Base-by-base conservation (phyloP, 2,329 filamentous ascomycete species). In the Stachybotrys chlorohalonatus region DNA sequence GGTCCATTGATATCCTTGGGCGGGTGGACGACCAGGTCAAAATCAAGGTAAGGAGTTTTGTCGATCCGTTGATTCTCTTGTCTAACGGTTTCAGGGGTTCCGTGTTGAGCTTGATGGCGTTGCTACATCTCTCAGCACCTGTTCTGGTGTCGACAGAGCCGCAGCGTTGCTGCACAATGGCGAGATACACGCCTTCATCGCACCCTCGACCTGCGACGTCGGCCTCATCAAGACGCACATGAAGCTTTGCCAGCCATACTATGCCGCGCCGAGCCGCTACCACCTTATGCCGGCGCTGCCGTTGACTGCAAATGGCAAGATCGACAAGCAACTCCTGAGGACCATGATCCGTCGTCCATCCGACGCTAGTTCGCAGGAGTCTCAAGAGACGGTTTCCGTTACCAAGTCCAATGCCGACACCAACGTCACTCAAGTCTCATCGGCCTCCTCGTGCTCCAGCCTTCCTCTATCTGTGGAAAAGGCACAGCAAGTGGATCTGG, bases 71-170 rank as follows among this genome's bases (percentile, higher is more conserved):
- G 36, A 9, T 42, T 13, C 6, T 42, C 36, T 42, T 13, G 36
- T 42, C 36, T 42, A 42, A 42, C 36, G 36, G 36, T 13, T 9
- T 31, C 53, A 70, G 72, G 80, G 81, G 1, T 83, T 84, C 63
- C 76, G 82, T n/a, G 77, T 85, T 24, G 81, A 84, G 62, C 75
- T 84, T 1, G 80, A 83, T 53, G 79, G 81, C 11, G 75, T 84
- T 15, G 73, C 78, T 0, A 65, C 74, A 7, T 74, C 74, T 8
- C 70, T 80, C 52, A 74, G 73, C 56, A 68, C 71, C 24, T 73
- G 72, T 15, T 68, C 72, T 0, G 70, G 69, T 0, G 72, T 83
- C 5, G 69, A 66, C 17, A 73, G 74, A 57, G 78, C 75, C 2
- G 73, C 74, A 2, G 73, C 74, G 1, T 66, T 81, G 16, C 64